Base-by-base conservation (phyloP, 352 stramenopile genomes). In the Phytopythium cucurbitacearum region DNA sequence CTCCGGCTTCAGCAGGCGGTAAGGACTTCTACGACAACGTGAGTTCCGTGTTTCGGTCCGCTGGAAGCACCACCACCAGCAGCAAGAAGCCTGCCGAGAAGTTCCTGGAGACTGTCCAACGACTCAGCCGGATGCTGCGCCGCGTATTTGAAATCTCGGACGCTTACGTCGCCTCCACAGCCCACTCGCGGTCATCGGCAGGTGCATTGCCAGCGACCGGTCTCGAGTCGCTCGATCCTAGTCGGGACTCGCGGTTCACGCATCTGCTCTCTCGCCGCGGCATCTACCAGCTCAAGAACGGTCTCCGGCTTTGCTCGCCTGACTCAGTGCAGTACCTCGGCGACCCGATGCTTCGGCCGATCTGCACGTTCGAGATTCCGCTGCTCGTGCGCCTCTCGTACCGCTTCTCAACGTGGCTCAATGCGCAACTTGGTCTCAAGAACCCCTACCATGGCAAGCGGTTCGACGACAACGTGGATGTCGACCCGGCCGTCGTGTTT, bases 101-200 rank as follows among this genome's bases (percentile, higher is more conserved):
- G 11, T 52, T 62, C 7, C 58, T 81, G 11, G 79, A 88, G 60
- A 69, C 80, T 12, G 73, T 89, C 11, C 73, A 89, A 52, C 76
- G 80, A 9, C 57, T 90, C n/a, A 87, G 82, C 45, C 74, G 79
- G 21, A 76, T 77, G 43, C 48, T 95, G 15, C 80, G 85, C 13
- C 67, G 71, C 32, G 76, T 93, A 33, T 93, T 95, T 48, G 80
- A 91, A 51, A 95, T 95, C 42, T 91, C 85, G 48, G 80, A 92
- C 54, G 78, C 82, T 11, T 95, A 95, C 57, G 85, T 95, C 37
- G 73, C 85, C 1, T 91, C 82, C 34, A 86, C 83, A 13, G 72
- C 69, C 40, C 77, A 89, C 62, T 76, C 77, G 16, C 73, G 71
- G 2, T 80, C 71, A 38, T 56, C 59, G 15, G 45, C 50, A 5